Evolutionary conservation across 768 basidiomycete genomes (phyloP).

Genomic region (Gloeostereum incarnatum): DNA sequence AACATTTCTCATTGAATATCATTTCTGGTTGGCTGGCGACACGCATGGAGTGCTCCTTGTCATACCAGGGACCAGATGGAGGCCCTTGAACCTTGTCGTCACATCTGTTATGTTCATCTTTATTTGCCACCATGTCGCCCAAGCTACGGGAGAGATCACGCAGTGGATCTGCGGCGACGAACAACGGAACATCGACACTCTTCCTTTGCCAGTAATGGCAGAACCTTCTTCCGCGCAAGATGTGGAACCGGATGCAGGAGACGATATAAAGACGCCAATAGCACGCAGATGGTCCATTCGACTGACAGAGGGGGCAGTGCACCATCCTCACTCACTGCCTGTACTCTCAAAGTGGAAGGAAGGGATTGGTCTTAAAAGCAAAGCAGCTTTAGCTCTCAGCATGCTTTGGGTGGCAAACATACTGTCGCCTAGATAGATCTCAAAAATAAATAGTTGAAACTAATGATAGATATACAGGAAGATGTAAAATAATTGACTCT

Average conservation of each 20-base stretch:
- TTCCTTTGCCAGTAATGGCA: conserved; percentile 13
- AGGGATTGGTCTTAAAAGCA: too few relatives aligned
- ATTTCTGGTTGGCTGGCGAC: conserved; percentile 79
- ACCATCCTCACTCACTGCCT: conserved; percentile 4
- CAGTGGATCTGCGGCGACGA: conserved; percentile 37
- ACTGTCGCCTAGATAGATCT: conserved; percentile 3
- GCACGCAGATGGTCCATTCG: conserved; percentile 30
- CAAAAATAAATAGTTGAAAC: conserved; percentile 4
- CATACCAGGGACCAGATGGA: conserved; percentile 64
- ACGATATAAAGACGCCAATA: conserved; percentile 9
- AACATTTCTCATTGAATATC: conserved; percentile 87
- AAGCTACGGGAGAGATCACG: conserved; percentile 69
- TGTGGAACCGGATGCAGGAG: neutral
- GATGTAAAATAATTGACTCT: too few relatives aligned
- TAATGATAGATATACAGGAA: too few relatives aligned
- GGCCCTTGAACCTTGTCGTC: conserved; percentile 70
- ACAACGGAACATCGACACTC: conserved; percentile 8
- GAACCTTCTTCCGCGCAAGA: too few relatives aligned
- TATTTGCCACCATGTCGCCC: conserved; percentile 66
- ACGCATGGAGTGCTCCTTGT: conserved; percentile 76
- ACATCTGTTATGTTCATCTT: conserved; percentile 76
- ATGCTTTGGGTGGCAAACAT: neutral
- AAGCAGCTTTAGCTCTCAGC: too few relatives aligned
- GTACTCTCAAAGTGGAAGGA: neutral
- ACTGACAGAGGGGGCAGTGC: conserved; percentile 18